Conservation (phyloP, 257 asterid genomes). For the Solanum piurae region DNA sequence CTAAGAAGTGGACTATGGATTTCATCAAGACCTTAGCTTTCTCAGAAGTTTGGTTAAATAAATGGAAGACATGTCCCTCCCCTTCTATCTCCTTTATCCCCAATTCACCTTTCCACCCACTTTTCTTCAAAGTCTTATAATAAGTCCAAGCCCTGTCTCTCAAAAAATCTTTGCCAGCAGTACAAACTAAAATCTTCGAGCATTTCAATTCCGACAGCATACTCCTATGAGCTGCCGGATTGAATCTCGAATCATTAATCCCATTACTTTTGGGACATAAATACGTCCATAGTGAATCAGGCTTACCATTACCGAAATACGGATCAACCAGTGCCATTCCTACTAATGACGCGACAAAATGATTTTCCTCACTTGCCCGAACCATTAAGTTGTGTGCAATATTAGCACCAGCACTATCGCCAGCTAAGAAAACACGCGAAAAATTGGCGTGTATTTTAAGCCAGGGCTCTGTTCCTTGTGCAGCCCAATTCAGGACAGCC, state of each 20-base stretch:
- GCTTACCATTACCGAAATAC: slow-evolving; percentile 32
- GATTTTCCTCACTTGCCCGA: slow-evolving; percentile 8
- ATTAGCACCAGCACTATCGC: slow-evolving; percentile 89
- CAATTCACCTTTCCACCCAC: slow-evolving; percentile 52
- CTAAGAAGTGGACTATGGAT: slow-evolving; percentile 21
- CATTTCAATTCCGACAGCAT: slow-evolving; percentile 36
- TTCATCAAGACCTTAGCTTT: slow-evolving; percentile 36
- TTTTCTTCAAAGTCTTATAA: slow-evolving; percentile 47
- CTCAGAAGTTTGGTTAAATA: slow-evolving; percentile 13
- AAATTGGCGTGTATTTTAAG: slow-evolving; percentile 41
- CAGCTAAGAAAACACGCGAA: slow-evolving; percentile 36
- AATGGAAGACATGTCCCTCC: slow-evolving; percentile 58
- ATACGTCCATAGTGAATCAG: slow-evolving; percentile 29
- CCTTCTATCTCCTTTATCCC: slow-evolving; percentile 49
- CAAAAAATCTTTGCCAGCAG: slow-evolving; percentile 49
- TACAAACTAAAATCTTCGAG: slow-evolving; percentile 32
- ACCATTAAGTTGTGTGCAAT: slow-evolving; percentile 43
- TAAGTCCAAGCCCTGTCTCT: slow-evolving; percentile 39
- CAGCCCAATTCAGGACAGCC: slow-evolving; percentile 48
- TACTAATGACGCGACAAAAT: background rate
- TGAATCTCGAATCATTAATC: slow-evolving; percentile 47
- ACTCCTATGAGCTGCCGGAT: slow-evolving; percentile 49
- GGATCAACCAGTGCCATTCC: slow-evolving; percentile 64
- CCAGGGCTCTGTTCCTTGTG: slow-evolving; percentile 48
- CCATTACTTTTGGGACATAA: slow-evolving; percentile 3